Conservation (phyloP, 495 filamentous ascomycete species). For the Cercophora scortea region DNA sequence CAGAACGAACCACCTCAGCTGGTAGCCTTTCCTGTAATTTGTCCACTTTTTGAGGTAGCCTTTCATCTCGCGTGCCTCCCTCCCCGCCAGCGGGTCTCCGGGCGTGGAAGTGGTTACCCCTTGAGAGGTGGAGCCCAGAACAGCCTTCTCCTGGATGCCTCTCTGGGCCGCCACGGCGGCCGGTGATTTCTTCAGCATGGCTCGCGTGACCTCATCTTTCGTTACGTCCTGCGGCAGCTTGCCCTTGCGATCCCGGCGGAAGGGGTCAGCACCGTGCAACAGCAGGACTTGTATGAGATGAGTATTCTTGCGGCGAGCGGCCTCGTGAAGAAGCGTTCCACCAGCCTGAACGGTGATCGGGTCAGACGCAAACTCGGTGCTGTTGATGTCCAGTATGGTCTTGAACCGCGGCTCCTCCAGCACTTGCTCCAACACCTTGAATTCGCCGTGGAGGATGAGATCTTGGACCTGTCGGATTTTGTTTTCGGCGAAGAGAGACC, state of each 20-base stretch:
- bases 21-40: constrained; percentile 94
- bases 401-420: constrained; percentile 79
- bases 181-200: constrained; percentile 86
- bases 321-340: constrained; percentile 89
- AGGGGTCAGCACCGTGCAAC: constrained; percentile 95
- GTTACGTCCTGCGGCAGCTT: constrained; percentile 96
- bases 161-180: constrained; percentile 90
- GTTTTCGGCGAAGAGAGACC: constrained; percentile 81
- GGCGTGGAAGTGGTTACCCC: constrained; percentile 44
- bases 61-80: constrained; percentile 92
- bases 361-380: constrained; percentile 78
- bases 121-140: constrained; percentile 67
- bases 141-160: constrained; percentile 92
- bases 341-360: constrained; percentile 63
- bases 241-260: constrained; percentile 87
- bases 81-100: constrained; percentile 63
- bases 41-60: constrained; percentile 99
- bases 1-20: constrained; percentile 94
- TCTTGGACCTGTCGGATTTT: constrained; percentile 77
- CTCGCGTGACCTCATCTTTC: constrained; percentile 82
- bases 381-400: constrained; percentile 82
- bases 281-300: constrained; percentile 81
- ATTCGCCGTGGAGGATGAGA: constrained; percentile 62
- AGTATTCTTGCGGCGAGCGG: constrained; percentile 76
- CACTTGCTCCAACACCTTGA: constrained; percentile 67